Base-by-base conservation (phyloP, 1,139 yeast species). In the Kluyveromyces sp. region DNA sequence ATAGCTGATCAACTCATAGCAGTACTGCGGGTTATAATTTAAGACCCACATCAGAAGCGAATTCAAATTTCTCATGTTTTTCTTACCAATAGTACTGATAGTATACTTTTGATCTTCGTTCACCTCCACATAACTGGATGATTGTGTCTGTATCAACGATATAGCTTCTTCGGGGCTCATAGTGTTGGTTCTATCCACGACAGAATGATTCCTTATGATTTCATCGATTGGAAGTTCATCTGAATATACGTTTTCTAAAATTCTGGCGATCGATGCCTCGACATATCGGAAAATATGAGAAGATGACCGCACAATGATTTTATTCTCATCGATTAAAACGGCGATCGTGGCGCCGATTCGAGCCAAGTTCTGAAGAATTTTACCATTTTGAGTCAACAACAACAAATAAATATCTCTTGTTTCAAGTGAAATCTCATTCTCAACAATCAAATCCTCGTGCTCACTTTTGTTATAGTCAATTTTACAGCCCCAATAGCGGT, bases 401-500 rank as follows among this genome's bases (percentile, higher is more conserved):
- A 61, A 42, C 9, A 61, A 45, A 40, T 58, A 58, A 39, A 59
- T 51, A 36, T 56, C 59, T 37, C 56, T 50, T 12, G 52, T 49
- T 34, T 50, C 46, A 12, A 59, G 45, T 42, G 63, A 64, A 16
- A 72, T 61, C n/a, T 61, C 55, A 38, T 64, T 61, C 18, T 63
- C 61, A 12, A 59, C 51, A 3, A 70, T 55, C 41, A 70, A 55
- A 45, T 72, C 77, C 22, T 67, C 69, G 19, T 63, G 55, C 16
- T 68, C 63, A 2, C 66, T 54, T 9, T 64, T 51, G 15, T 61
- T 51, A 15, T 63, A 63, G 1, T 69, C 63, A 22, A 58, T 48
- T 26, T 55, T 52, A n/a, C 73, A 51, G 2, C 59, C 50, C 80
- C 80, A 76, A 31, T 68, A 54, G 7, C 66, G 61, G 7, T 52